Percentiles rank a stretch among this genome's conserved stretches.
Conservation (phyloP, 306 rosid genomes). For the Gastrolobium villosum region DNA sequence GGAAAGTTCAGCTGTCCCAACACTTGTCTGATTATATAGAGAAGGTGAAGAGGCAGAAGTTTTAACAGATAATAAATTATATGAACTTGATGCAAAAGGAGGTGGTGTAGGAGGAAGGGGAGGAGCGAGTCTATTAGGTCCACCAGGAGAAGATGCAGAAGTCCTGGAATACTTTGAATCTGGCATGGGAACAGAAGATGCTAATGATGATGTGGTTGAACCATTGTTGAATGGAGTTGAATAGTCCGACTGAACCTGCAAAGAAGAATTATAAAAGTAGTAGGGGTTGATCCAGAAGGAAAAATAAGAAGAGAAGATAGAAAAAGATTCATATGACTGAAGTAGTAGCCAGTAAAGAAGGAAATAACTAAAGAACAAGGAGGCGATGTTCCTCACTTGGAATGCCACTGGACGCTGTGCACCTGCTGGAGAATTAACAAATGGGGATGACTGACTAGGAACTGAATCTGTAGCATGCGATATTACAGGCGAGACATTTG, state of each 20-base stretch:
- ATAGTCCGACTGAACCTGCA: constrained; percentile 84
- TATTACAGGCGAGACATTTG: constrained; percentile 66
- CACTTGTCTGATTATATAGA: constrained; percentile 64
- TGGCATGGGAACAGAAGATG: constrained; percentile 60
- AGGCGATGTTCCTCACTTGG: constrained; percentile 64
- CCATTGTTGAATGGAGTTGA: constrained; percentile 66
- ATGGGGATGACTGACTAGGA: constrained; percentile 73
- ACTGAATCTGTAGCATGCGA: constrained; percentile 70
- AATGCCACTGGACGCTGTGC: constrained; percentile 66
- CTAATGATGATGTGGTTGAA: constrained; percentile 54
- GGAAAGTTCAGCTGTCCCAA: constrained; percentile 62
- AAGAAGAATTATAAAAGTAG: constrained; percentile 24
- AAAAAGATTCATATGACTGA: constrained; percentile 25
- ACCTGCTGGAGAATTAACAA: constrained; percentile 66
- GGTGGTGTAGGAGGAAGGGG: constrained; percentile 99
- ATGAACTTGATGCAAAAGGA: constrained; percentile 79
- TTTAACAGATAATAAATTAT: constrained; percentile 70
- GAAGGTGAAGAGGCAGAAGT: constrained; percentile 68
- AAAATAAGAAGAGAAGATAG: constrained; percentile 22
- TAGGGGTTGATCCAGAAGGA: constrained; percentile 16
- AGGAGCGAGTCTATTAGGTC: constrained; percentile 83
- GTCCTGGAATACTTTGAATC: constrained; percentile 79
- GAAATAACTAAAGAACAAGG: constrained; percentile 38
- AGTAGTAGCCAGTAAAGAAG: constrained; percentile 36
- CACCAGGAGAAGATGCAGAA: constrained; percentile 75